Conservation (phyloP, 2,329 filamentous ascomycete genomes). For the Fusarium tuaranense region DNA sequence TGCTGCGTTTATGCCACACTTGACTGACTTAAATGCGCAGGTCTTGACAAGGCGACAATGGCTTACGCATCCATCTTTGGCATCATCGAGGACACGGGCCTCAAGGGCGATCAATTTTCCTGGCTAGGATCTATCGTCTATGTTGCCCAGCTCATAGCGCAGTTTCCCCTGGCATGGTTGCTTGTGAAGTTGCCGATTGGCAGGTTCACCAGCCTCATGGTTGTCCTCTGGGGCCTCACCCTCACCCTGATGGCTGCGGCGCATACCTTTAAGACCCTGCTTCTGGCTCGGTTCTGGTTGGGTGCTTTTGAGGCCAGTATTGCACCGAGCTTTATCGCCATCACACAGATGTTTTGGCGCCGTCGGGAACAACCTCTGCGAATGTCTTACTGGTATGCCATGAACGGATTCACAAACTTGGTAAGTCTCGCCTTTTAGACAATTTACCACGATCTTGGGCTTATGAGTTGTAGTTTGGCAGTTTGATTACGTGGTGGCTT, state of each 20-base stretch:
- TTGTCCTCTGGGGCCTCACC: constrained; percentile 62
- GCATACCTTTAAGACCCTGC: constrained; percentile 57
- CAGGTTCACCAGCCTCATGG: constrained; percentile 61
- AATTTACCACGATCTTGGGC: rapidly evolving
- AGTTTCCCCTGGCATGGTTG: constrained; percentile 61
- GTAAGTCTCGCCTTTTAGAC: neutral
- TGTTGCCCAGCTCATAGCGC: constrained; percentile 64
- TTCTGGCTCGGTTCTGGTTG: constrained; percentile 56
- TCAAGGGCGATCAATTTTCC: constrained; percentile 49
- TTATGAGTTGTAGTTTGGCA: constrained; percentile 24
- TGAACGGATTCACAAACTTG: constrained; percentile 33
- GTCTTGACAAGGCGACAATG: constrained; percentile 11
- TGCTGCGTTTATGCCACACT: rapidly evolving
- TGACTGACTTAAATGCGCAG: neutral
- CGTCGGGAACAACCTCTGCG: constrained; percentile 33
- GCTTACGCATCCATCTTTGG: constrained; percentile 28
- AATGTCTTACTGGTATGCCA: constrained; percentile 37
- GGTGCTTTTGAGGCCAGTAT: constrained; percentile 60
- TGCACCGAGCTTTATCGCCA: constrained; percentile 60
- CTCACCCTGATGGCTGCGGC: constrained; percentile 60
- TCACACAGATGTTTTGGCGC: constrained; percentile 51
- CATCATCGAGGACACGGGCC: constrained; percentile 34
- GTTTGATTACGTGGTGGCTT: constrained; percentile 35
- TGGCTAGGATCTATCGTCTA: constrained; percentile 69
- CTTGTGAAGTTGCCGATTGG: constrained; percentile 63